These are phyloP conservation scores for Dovyalis caffra DNA, from an alignment of 345 rosid genomes.

Conservation along the genomic window DNA sequence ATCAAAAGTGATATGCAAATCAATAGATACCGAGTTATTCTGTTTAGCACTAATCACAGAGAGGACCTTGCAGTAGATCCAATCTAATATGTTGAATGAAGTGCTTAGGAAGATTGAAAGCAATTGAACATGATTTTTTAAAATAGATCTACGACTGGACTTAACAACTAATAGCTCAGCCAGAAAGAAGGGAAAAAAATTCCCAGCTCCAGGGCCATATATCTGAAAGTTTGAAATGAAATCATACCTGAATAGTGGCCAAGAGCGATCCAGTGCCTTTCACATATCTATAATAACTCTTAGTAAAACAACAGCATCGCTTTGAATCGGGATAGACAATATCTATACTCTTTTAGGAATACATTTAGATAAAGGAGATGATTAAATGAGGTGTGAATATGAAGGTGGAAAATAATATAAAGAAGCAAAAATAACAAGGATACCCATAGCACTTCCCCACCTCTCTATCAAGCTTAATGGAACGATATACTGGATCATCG, in stretches of 20 bases:
- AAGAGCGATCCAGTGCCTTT: constrained; percentile 94
- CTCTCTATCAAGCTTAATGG: constrained; percentile 76
- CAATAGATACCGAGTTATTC: not conserved
- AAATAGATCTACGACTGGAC: not conserved
- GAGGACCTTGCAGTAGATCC: not conserved
- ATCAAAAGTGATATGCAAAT: not conserved
- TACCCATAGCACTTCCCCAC: constrained; percentile 99
- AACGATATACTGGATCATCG: constrained; percentile 55
- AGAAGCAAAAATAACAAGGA: constrained; percentile 37
- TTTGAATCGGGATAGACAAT: constrained; percentile 89
- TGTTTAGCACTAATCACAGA: not conserved
- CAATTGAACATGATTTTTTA: not conserved
- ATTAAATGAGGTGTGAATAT: not conserved
- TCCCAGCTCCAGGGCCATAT: not conserved
- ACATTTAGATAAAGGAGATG: not conserved
- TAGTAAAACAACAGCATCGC: constrained; percentile 93
- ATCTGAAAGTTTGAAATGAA: constrained; percentile 3
- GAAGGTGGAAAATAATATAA: constrained; percentile 5
- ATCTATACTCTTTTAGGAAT: constrained; percentile 42
- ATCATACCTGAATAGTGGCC: constrained; percentile 70
- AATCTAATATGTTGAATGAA: not conserved
- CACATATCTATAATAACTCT: constrained; percentile 89
- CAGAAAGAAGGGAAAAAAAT: not conserved
- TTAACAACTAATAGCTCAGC: not conserved
- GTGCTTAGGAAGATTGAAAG: not conserved